Evolutionary conservation across 1,284 basidiomycete genomes (phyloP), one percentile per base, ranked within the genome.

Genomic region (Irpex rosettiformis): DNA sequence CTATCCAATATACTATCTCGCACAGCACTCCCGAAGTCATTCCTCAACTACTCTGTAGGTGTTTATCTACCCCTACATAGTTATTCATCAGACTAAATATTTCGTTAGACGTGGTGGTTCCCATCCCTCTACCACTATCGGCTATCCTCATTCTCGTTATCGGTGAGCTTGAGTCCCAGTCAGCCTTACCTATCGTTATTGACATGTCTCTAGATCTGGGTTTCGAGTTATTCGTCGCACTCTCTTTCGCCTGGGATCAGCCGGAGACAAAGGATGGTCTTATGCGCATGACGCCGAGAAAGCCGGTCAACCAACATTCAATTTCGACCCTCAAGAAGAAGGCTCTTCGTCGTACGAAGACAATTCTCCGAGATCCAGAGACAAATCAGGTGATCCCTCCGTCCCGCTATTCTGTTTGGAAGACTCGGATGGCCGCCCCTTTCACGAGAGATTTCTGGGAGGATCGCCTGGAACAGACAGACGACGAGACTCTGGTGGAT

Each of bases 171-270:
- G 18, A n/a, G 21, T 45, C 40, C 33, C 22, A 5, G 5, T 8
- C 22, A 16, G 28, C 18, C 13, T 43, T 18, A 10, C 24, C 47
- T 18, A 18, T 16, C n/a, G 18, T 33, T n/a, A 52, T 59, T 43
- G 27, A 24, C 22, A 10, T 21, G 33, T 21, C 33, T 22, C 21
- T 59, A 84, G 84, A 86, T 77, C 82, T 87, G 63, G 85, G 85
- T 4, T 88, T 87, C 62, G 86, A 88, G 67, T 75, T 88, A 3
- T 81, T 83, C 55, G 80, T 85, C 54, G 86, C 84, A 82, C 75
- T 88, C 21, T 85, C 84, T 0, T 88, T 88, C 61, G 85, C 85
- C 0, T 88, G 85, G 85, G 86, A 88, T 67, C 77, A 83, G 64
- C 84, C 86, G 0, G 85, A 88, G 68, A 83, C 84, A 0, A 68